Evolutionary conservation across 2,329 filamentous ascomycete genomes (phyloP).

Genomic region (Cladophialophora yegresii): DNA sequence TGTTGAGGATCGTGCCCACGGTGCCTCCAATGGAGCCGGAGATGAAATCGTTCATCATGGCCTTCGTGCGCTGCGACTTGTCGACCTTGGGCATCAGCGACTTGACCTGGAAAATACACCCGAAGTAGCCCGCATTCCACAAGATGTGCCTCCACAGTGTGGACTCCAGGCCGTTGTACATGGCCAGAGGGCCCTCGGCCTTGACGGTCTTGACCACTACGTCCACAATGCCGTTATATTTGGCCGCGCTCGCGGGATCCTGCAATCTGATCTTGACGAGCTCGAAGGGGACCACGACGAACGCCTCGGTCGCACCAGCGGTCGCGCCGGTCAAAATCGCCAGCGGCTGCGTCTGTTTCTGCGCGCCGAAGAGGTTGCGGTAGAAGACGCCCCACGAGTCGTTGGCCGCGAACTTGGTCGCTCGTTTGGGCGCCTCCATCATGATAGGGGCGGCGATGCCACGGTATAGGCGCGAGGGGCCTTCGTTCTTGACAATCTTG

Average conservation of each 20-base stretch:
- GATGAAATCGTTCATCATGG: conserved; percentile 84
- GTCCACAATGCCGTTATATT: conserved; percentile 57
- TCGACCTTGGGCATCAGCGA: conserved; percentile 77
- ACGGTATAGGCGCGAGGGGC: conserved; percentile 87
- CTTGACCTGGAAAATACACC: conserved; percentile 96
- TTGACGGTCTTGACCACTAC: conserved; percentile 69
- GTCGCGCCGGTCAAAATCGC: conserved; percentile 92
- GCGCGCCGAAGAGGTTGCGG: conserved; percentile 77
- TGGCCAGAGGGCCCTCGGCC: conserved; percentile 77
- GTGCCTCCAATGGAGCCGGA: conserved; percentile 88
- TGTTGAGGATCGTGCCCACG: conserved; percentile 88
- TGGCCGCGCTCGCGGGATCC: conserved; percentile 88
- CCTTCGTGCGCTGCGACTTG: conserved; percentile 67
- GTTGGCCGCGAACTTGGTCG: conserved; percentile 98
- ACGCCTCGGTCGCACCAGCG: conserved; percentile 91
- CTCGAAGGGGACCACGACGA: conserved; percentile 97
- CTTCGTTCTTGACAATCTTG: conserved; percentile 95
- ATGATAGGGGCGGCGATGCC: conserved; percentile 94
- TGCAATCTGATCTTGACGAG: conserved; percentile 97
- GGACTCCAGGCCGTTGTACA: conserved; percentile 96
- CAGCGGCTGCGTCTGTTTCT: conserved; percentile 87
- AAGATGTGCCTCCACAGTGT: conserved; percentile 94
- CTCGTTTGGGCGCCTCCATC: conserved; percentile 96
- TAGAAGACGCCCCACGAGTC: conserved; percentile 98
- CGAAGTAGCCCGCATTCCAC: conserved; percentile 97